Base-by-base conservation (phyloP, 179 eudicot genomes). In the Sideroxylon spinosum region DNA sequence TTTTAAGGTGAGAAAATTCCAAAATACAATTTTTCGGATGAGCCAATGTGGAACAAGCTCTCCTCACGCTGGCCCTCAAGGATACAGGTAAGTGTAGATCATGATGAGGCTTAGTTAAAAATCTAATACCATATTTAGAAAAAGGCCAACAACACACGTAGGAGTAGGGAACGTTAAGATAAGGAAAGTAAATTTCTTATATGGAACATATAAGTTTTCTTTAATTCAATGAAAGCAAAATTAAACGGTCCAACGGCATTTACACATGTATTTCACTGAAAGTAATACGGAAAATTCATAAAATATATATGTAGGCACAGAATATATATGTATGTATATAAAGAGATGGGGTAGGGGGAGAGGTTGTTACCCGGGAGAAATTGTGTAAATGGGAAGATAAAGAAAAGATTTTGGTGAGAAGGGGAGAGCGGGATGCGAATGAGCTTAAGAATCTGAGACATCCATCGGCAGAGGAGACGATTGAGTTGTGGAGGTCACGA, bases 341-440 rank as follows among this genome's bases (percentile, higher is more conserved):
- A 14, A 20, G 7, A 7, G 52, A 68, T 2, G 11, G 25, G 6
- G 71, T 11, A 1, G 16, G 63, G 37, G 25, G 55, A 50, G 16
- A 56, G 14, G 3, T 46, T 23, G 22, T 70, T 86, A 92, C 98
- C 97, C 91, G 92, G 65, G 83, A 80, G 83, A 88, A 86, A 64
- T 79, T 77, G 12, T 83, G 89, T 57, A 89, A 74, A 17, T 86
- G 80, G 53, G 92, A 87, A 59, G 92, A 81, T 52, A 93, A 73
- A 74, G 90, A 82, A 2, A 87, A 68, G 20, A 91, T 59, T 26
- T 83, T 87, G 37, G 46, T 77, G 12, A 91, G 46, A 81, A 91
- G 22, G 10, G 90, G 94, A 48, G 89, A 88, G 13, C 82, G 86
- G 81, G 93, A 71, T 81, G 86, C 88, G 26, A 91, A 83, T 11